phyloP scores from a whole-genome alignment of 2,329 filamentous ascomycete species.

The Calycina herbarum region DNA sequence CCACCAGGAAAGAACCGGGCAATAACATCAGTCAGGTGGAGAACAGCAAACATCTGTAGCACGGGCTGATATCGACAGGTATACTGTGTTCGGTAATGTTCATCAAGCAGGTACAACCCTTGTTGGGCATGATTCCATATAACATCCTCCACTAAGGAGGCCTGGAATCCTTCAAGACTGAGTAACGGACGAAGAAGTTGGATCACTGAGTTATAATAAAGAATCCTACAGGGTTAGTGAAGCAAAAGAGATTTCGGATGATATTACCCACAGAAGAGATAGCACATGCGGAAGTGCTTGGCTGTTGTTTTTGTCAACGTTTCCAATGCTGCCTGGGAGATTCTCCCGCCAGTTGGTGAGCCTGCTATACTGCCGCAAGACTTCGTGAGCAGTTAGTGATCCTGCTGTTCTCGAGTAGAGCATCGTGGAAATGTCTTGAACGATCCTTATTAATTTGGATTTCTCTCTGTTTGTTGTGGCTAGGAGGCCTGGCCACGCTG shows the following conservation, averaged over 20 bases:
- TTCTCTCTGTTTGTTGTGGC: conserved; percentile 37
- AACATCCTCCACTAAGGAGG: conserved; percentile 28
- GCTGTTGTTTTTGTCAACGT: conserved; percentile 25
- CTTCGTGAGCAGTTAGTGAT: conserved; percentile 23
- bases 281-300: conserved; percentile 37
- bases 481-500: conserved; percentile 28
- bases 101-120: conserved; percentile 36
- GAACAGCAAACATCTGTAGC: conserved; percentile 37
- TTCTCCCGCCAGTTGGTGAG: conserved; percentile 33
- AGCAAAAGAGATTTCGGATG: not conserved
- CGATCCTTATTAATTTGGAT: conserved; percentile 32
- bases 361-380: conserved; percentile 34
- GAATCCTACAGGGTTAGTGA: conserved; percentile 33
- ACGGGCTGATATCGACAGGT: conserved; percentile 37
- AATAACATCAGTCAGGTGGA: conserved; percentile 37
- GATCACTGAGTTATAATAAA: conserved; percentile 34
- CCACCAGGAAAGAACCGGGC: conserved; percentile 35
- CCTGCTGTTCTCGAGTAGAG: conserved; percentile 28
- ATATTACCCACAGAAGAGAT: conserved; percentile 35
- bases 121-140: conserved; percentile 37
- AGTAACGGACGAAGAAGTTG: conserved; percentile 38
- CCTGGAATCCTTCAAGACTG: conserved; percentile 31
- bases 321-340: conserved; percentile 30
- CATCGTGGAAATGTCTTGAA: conserved; percentile 31
- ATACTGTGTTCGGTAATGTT: conserved; percentile 34